Evolutionary conservation across 2,329 filamentous ascomycete genomes (phyloP), one percentile per base, ranked within the genome.

Genomic region (Exophiala viscosa): DNA sequence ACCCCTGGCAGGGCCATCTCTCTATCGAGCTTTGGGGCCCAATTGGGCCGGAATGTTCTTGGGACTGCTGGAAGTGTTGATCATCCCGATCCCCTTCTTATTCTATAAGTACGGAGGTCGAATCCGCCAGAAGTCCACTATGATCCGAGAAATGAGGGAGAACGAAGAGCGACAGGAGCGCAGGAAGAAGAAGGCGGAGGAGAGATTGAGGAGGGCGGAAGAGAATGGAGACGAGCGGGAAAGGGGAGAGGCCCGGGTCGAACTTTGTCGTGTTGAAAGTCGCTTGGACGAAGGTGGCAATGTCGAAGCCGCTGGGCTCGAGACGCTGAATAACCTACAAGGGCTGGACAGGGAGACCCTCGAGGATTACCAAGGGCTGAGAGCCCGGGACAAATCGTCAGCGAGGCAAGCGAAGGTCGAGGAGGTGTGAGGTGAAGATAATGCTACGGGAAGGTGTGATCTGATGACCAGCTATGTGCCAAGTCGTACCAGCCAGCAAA

Each of bases 41-140:
- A 85, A 88, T 57, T 93, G 88, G 88, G 85, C 87, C 0, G 87
- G 86, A 0, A 91, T 87, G 0, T 71, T 93, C 42, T 73, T 93
- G 2, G 88, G 86, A 0, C 64, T 91, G 47, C 71, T 95, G 2
- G 87, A 92, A 62, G 80, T 89, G 1, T 73, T 76, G 0, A 80
- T 90, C 62, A 85, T 93, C 13, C 88, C 90, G 0, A 90, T 93
- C 42, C 89, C 89, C 0, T 79, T 92, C 51, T 75, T 89, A 0
- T 93, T 95, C 64, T 93, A 89, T 59, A 68, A 72, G 38, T 81
- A 83, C 59, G 78, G 80, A 1, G 67, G 78, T 43, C 76, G 73
- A 66, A 83, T 86, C 57, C 68, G 83, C 44, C 68, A 74, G 64
- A 78, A 77, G 70, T 80, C 79, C 52, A 63, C 67, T 9, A 65